phyloP scores from a whole-genome alignment of 1,139 yeast species.

The Groenewaldozyma sp. region DNA sequence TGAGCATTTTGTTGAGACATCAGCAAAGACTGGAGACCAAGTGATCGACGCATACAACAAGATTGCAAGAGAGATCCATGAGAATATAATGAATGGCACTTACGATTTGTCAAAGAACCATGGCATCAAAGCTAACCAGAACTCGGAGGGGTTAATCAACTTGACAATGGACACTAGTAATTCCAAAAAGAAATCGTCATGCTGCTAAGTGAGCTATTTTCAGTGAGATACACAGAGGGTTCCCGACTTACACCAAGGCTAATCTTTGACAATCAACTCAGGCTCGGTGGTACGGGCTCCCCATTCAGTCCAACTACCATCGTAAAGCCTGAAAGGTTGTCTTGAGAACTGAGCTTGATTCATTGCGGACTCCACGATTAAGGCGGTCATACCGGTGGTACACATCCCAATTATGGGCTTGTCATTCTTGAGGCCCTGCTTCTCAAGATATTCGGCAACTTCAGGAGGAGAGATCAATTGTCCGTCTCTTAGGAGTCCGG shows the following conservation, averaged over 20 bases:
- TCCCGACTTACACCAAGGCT: not conserved
- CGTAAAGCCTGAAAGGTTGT: conserved; percentile 60
- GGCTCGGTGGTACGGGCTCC: conserved; percentile 29
- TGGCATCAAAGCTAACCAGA: conserved; percentile 23
- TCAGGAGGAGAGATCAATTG: conserved; percentile 41
- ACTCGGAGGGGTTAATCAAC: conserved; percentile 16
- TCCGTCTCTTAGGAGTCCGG: conserved; percentile 39
- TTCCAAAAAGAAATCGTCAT: conserved; percentile 4
- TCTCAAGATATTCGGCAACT: conserved; percentile 37
- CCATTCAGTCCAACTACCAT: conserved; percentile 84
- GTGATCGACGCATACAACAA: conserved; percentile 84
- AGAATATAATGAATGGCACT: conserved; percentile 27
- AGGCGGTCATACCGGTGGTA: conserved; percentile 94
- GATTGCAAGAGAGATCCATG: conserved; percentile 59
- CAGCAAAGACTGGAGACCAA: conserved; percentile 82
- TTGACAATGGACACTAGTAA: conserved; percentile 15
- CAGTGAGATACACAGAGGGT: not conserved
- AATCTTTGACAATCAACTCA: too few relatives aligned
- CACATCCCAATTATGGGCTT: conserved; percentile 79
- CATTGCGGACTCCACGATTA: conserved; percentile 64
- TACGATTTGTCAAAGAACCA: conserved; percentile 25
- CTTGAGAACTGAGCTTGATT: conserved; percentile 44
- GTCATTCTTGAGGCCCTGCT: conserved; percentile 32
- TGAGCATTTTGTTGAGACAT: conserved; percentile 86
- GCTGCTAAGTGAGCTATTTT: conserved; percentile 4